Evolutionary conservation across 225 moss, liverwort and hornwort genomes (phyloP), one percentile per base, ranked within the genome.

Genomic region (Straminergon stramineum): DNA sequence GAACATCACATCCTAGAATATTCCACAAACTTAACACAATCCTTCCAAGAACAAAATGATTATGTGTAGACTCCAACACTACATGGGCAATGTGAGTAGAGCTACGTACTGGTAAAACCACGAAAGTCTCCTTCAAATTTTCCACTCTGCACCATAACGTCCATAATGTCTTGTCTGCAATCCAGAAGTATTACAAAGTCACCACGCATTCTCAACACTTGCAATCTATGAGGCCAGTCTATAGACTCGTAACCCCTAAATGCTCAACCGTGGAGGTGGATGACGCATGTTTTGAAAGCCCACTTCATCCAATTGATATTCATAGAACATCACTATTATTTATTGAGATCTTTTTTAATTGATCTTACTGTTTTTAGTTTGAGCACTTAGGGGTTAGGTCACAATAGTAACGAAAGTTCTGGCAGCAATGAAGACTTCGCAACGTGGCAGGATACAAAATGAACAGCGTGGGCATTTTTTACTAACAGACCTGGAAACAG

Each of bases 121-220:
- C 83, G 85, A 86, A 99, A 99, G 45, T 95, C 91, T 79, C 94
- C 93, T 82, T 95, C 94, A 88, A 75, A 99, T 90, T 97, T 99
- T 73, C 96, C 97, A 89, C 97, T 95, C 84, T 92, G 91, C 80
- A 83, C 81, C 35, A 90, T 35, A 81, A 84, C 80, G 84, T 97
- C 97, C 97, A 99, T 99, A 45, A 97, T 88, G 84, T 97, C 97
- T 92, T 96, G 94, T 84, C 99, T 97, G 96, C 84, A 60, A 77
- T 84, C 68, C 89, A 93, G 53, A 92, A 88, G 70, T 81, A 86
- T 80, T 83, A 85, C 53, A 48, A 70, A 18, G 63, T 82, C 93
- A 89, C 86, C 51, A 90, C 48, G 69, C 69, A 87, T 85, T 70
- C 32, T 86, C 82, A 74, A 89, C 31, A 51, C 57, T 62, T 82